These are phyloP conservation scores for Solanum pinnatisectum DNA, from an alignment of 257 asterid genomes.

Conservation along the genomic window DNA sequence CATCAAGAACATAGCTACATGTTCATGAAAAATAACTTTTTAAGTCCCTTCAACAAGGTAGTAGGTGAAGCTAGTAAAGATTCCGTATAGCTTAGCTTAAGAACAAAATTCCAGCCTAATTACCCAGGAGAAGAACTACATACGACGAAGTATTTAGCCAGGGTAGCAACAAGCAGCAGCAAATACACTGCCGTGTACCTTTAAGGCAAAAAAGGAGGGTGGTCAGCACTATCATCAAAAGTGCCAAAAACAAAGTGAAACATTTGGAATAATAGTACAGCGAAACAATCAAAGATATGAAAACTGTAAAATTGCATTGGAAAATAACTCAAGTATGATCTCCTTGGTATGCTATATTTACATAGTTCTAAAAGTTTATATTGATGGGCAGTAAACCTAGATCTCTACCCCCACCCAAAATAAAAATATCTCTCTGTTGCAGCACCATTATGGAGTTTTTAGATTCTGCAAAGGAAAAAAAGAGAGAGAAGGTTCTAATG, in stretches of 20 bases:
- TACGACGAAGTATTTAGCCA: conserved; percentile 76
- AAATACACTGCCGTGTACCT: conserved; percentile 64
- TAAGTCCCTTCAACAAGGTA: background rate
- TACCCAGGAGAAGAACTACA: conserved; percentile 95
- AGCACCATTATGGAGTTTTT: background rate
- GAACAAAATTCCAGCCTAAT: background rate
- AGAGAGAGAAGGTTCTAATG: background rate
- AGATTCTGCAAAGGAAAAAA: background rate
- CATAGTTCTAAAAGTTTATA: background rate
- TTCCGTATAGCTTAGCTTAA: background rate
- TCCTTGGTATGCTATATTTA: background rate
- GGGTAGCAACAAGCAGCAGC: conserved; percentile 54
- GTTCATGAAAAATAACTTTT: conserved; percentile 4
- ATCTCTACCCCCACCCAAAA: background rate
- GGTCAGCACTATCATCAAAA: background rate
- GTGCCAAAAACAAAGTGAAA: background rate
- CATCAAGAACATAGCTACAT: conserved; percentile 72
- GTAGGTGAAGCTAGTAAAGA: background rate
- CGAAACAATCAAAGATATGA: background rate
- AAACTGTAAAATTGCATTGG: background rate
- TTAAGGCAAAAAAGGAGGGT: conserved; percentile 8
- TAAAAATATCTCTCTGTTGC: background rate
- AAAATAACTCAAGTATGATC: background rate
- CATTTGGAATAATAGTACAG: background rate
- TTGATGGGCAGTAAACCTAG: background rate